Evolutionary conservation across 805 yeast genomes (phyloP).

Genomic region (Priceomyces melissophilus): DNA sequence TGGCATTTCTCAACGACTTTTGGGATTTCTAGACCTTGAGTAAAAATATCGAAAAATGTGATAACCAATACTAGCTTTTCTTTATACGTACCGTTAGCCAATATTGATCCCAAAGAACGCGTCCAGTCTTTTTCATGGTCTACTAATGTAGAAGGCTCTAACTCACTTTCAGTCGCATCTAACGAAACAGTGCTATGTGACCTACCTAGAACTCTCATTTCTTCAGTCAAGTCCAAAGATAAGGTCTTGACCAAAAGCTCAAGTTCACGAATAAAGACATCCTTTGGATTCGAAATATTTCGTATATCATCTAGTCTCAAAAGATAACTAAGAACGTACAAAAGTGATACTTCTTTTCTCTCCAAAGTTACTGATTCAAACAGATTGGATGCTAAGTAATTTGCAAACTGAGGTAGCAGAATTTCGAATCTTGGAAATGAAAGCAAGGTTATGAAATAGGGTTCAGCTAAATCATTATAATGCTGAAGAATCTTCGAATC

Average conservation of each 20-base stretch:
- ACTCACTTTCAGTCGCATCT: conserved; percentile 18
- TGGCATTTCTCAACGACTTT: conserved; percentile 4
- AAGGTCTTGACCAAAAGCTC: conserved; percentile 17
- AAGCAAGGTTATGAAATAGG: conserved; percentile 21
- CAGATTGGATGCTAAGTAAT: not conserved
- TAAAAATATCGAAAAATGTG: conserved; percentile 16
- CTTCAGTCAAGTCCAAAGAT: conserved; percentile 18
- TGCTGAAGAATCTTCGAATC: conserved; percentile 5
- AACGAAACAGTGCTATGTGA: conserved; percentile 10
- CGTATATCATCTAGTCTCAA: conserved; percentile 15
- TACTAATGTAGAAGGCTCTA: conserved; percentile 5
- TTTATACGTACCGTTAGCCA: conserved; percentile 26
- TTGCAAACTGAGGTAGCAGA: not conserved
- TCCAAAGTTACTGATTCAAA: conserved; percentile 7
- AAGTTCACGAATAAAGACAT: conserved; percentile 14
- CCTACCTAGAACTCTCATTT: conserved; percentile 22
- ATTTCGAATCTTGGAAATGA: conserved; percentile 19
- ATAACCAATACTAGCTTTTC: conserved; percentile 23
- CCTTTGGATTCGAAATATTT: conserved; percentile 13
- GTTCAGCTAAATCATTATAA: conserved; percentile 16
- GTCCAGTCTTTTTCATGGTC: conserved; percentile 1
- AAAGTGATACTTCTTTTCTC: conserved; percentile 29
- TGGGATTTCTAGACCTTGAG: conserved; percentile 7
- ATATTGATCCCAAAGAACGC: conserved; percentile 18
- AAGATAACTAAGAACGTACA: conserved; percentile 23